Base-by-base conservation (phyloP, 2,329 filamentous ascomycete species). In the Colletotrichum musae region DNA sequence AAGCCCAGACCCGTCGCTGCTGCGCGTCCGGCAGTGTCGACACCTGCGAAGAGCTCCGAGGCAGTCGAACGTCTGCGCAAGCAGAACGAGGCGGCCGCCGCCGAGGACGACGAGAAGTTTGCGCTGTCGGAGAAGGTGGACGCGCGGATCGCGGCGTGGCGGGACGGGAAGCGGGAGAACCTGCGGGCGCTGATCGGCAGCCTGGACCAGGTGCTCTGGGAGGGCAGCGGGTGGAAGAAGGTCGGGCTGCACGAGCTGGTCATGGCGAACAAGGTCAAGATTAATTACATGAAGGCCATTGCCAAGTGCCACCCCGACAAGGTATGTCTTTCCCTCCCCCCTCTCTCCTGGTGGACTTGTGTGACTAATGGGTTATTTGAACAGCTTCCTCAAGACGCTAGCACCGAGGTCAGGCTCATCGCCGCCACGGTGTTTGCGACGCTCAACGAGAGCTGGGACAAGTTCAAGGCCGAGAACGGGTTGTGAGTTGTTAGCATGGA, bases 251-350 rank as follows among this genome's bases (percentile, higher is more conserved):
- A 95, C 72, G 96, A 99, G 83, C 81, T 99, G 74, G 92, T 99
- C 60, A 88, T 97, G 87, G 91, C 94, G 41, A 94, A 93, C 74
- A 97, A 95, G 86, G 96, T 98, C 79, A 99, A 99, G 88, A 92
- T 99, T 72, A 87, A 93, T 70, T 99, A 99, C 79, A 98, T 99
- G 96, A 98, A 97, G 88, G 96, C 95, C 6, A 98, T 99, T 87
- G 94, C 92, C 12, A 98, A 98, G 86, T 96, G 96, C 74, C 96
- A 99, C 86, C 96, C 96, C 70, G 96, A 99, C 80, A 99, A 99
- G 92, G 96, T 98, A 86, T 81, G 89, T 80, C 21, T 24, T 73
- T 70, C 18, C 21, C 2, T 7, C 15, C 13, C 3, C 16, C 10
- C 5, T 7, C 5, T 10, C n/a, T 39, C 7, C 6, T 15, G 41